Evolutionary conservation across 352 stramenopile species (phyloP), one percentile per base, ranked within the genome.

Genomic region (Phytophthora quininea): DNA sequence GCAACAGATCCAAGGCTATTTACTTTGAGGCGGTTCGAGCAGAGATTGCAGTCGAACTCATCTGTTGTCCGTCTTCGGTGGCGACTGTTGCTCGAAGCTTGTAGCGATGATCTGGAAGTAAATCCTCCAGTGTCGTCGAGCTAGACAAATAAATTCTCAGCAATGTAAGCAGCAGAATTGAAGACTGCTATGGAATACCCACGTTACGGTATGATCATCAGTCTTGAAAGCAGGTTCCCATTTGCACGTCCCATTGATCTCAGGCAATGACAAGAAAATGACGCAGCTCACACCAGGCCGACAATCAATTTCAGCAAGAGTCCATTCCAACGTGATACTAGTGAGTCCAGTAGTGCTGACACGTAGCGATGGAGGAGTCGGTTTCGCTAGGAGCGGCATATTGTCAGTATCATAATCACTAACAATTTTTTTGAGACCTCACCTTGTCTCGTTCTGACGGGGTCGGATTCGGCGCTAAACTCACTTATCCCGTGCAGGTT

Each of bases 401-500:
- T 27, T 32, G 46, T 53, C 12, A 49, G 2, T 24, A 24, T 24
- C 19, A 33, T 32, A 24, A 15, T 2, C 27, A 62, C n/a, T 24
- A 14, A 19, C 14, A 19, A 47, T 14, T 29, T 49, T 24, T 33
- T 31, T 37, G 4, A 24, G 9, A 55, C 12, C 49, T 40, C 24
- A 86, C 79, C 69, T 71, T 19, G 67, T 31, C 58, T 56, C 0
- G 82, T 89, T 45, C 40, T 76, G 3, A 62, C 62, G 7, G 67
- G 47, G 12, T 74, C 37, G 5, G 76, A 88, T 2, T 56, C 45
- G 2, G 50, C 24, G 31, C 82, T 85, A 55, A 86, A 88, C 7
- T 79, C 68, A 53, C 84, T 86, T 51, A 84, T 71, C 2, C 84
- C 84, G 43, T 88, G 75, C 37, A 93, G 40, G 31, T 78, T 91